Percentiles rank a stretch among this genome's conserved stretches.
These are phyloP conservation scores for Plasmodium vinckei DNA, from an alignment of 169 alveolate species.

Conservation along the genomic window DNA sequence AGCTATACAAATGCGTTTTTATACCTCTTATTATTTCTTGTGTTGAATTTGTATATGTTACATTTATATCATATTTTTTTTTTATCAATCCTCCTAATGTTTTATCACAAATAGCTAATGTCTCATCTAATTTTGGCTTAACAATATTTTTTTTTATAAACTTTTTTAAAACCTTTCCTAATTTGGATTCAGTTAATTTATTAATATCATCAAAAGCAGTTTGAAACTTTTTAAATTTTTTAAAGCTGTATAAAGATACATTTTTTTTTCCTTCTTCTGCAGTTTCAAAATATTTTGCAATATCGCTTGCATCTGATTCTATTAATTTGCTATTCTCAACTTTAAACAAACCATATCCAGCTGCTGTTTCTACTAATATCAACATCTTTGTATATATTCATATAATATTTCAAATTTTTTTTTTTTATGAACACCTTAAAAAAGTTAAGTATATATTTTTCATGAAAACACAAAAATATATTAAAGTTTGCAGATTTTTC, in stretches of 20 bases:
- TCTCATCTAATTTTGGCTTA: conserved; percentile 89
- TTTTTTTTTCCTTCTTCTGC: conserved; percentile 91
- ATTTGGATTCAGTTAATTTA: conserved; percentile 91
- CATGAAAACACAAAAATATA: too few relatives aligned
- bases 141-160: conserved; percentile 95
- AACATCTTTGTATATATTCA: conserved; percentile 88
- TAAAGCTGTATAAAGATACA: conserved; percentile 76
- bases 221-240: conserved; percentile 74
- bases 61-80: conserved; percentile 88
- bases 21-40: conserved; percentile 92
- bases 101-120: conserved; percentile 92
- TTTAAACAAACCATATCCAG: conserved; percentile 98
- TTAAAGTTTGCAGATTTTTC: too few relatives aligned
- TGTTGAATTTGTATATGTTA: conserved; percentile 87
- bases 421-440: too few relatives aligned
- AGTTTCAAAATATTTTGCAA: conserved; percentile 88
- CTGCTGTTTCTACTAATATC: conserved; percentile 98
- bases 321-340: conserved; percentile 92
- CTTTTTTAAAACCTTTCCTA: conserved; percentile 94
- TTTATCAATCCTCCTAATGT: conserved; percentile 90
- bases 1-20: conserved; percentile 86
- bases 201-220: conserved; percentile 83
- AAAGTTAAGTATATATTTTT: too few relatives aligned
- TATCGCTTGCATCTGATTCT: conserved; percentile 90
- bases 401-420: too few relatives aligned